Evolutionary conservation across 2,329 filamentous ascomycete genomes (phyloP).

Genomic region (Penicillium palitans): DNA sequence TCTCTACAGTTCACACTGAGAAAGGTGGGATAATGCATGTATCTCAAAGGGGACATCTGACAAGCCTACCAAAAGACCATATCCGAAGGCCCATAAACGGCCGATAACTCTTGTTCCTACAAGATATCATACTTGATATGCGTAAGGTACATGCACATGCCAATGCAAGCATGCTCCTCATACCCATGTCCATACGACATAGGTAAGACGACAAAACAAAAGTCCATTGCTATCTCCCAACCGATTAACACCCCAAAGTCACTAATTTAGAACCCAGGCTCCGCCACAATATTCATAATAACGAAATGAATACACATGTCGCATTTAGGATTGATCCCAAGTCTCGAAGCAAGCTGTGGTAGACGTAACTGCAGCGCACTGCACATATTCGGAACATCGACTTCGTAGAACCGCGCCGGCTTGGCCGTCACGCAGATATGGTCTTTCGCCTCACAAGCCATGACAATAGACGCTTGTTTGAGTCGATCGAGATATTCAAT

Average conservation of each 20-base stretch:
- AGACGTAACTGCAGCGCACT: not conserved
- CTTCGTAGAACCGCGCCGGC: not conserved
- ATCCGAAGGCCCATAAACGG: not conserved
- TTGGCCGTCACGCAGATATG: not conserved
- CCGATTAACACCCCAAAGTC: not conserved
- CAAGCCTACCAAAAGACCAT: not conserved
- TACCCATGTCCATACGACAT: no score
- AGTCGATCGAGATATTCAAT: not conserved
- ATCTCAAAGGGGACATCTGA: not conserved
- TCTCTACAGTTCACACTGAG: not conserved
- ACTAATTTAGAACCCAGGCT: not conserved
- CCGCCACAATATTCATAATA: not conserved
- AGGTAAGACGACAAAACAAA: no score
- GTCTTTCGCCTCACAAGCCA: not conserved
- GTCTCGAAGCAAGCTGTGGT: not conserved
- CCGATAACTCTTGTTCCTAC: not conserved
- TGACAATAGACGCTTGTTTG: not conserved
- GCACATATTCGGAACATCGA: not conserved
- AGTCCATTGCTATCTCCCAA: not conserved
- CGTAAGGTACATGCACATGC: not conserved
- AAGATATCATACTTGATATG: not conserved
- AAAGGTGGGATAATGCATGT: not conserved
- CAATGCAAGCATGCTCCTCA: not conserved
- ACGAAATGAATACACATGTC: constrained; percentile 2
- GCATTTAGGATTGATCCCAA: not conserved